These are phyloP conservation scores for Gracilaria domingensis DNA, from an alignment of 23 red algal species.

Conservation along the genomic window DNA sequence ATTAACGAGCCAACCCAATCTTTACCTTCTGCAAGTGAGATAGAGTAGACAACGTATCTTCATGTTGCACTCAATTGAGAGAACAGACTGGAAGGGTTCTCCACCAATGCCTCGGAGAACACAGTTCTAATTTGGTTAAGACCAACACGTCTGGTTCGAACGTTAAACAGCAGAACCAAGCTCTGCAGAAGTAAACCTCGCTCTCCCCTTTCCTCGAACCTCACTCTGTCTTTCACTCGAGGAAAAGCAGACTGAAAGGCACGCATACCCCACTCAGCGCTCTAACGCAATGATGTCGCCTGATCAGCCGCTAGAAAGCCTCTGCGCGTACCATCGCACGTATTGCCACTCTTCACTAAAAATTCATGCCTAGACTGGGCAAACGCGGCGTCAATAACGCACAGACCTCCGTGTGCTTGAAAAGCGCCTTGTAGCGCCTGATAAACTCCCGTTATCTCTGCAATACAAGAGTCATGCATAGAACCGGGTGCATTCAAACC, in stretches of 20 bases:
- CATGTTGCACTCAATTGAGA: not conserved
- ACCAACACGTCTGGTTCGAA: constrained; percentile 17
- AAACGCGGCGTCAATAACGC: constrained; percentile 35
- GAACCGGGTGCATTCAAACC: constrained; percentile 20
- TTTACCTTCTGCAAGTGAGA: no score
- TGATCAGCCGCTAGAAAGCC: not conserved
- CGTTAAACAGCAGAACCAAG: constrained; percentile 29
- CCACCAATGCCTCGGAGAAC: not conserved
- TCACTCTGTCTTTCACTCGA: constrained; percentile 27
- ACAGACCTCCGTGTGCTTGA: not conserved
- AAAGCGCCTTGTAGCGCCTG: not conserved
- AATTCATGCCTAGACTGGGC: not conserved
- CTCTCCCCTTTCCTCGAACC: constrained; percentile 44
- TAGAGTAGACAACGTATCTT: not conserved
- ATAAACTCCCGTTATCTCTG: not conserved
- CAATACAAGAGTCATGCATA: constrained; percentile 46
- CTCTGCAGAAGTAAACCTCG: not conserved
- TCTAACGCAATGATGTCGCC: constrained; percentile 10
- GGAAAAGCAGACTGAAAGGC: constrained; percentile 28
- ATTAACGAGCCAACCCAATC: no score
- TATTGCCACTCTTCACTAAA: no score
- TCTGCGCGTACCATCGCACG: no score
- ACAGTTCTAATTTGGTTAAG: not conserved
- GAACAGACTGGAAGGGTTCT: no score
- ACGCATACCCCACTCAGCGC: constrained; percentile 24